Conservation (phyloP, 306 rosid genomes). For the Cucumis hystrix region DNA sequence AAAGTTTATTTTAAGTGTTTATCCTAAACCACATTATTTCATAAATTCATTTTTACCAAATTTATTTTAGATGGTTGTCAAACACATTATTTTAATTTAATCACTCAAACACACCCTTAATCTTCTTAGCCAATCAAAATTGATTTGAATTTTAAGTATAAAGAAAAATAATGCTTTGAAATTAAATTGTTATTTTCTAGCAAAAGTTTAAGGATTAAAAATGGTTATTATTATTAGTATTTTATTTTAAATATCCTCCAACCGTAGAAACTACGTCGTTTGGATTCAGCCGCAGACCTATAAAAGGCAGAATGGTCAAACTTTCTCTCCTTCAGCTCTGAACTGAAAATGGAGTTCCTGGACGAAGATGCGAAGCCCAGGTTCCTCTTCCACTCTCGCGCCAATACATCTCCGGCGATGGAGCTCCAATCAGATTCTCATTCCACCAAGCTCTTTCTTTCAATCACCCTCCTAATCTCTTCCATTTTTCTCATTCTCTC, state of each 20-base stretch:
- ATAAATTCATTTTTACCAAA: too few relatives aligned
- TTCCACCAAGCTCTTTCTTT: slow-evolving; percentile 18
- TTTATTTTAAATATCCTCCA: background rate
- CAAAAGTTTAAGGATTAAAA: too few relatives aligned
- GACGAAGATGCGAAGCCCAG: slow-evolving; percentile 51
- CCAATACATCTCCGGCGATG: slow-evolving; percentile 8
- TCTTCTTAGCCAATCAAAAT: too few relatives aligned
- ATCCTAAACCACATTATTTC: too few relatives aligned
- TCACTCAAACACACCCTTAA: too few relatives aligned
- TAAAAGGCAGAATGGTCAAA: background rate
- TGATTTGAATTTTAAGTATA: too few relatives aligned
- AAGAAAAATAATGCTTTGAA: too few relatives aligned
- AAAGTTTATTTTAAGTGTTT: too few relatives aligned
- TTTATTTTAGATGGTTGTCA: too few relatives aligned
- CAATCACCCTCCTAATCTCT: slow-evolving; percentile 14
- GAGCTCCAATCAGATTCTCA: background rate
- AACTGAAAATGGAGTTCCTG: slow-evolving; percentile 37
- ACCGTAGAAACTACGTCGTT: background rate
- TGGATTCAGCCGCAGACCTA: background rate
- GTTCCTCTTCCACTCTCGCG: slow-evolving; percentile 31
- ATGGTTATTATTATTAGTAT: too few relatives aligned
- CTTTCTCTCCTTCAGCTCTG: slow-evolving; percentile 6
- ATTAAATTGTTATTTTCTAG: too few relatives aligned
- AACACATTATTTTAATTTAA: too few relatives aligned
- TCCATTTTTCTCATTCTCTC: slow-evolving; percentile 19